phyloP scores from a whole-genome alignment of 176 grass and related monocot genomes.

The Lolium multiflorum region DNA sequence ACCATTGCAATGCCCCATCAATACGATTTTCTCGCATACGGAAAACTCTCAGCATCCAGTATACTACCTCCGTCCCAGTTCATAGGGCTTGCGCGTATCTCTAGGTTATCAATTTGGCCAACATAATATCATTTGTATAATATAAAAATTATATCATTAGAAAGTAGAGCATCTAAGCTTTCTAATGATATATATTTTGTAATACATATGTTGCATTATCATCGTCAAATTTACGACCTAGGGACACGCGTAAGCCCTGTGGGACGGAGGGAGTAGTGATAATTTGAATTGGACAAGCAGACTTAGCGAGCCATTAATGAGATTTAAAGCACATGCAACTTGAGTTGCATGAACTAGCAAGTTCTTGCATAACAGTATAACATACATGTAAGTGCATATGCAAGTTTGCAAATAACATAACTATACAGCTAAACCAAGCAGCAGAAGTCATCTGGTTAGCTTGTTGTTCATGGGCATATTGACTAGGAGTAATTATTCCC shows the following conservation, averaged over 20 bases:
- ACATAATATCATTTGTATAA: too few relatives aligned
- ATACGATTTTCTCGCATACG: not conserved
- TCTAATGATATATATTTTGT: too few relatives aligned
- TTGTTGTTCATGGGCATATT: conserved; percentile 16
- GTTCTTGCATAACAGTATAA: not conserved
- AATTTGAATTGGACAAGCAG: not conserved
- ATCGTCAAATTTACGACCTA: too few relatives aligned
- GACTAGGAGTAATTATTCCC: not conserved
- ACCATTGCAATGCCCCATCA: not conserved
- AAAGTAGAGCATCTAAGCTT: too few relatives aligned
- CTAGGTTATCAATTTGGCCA: too few relatives aligned
- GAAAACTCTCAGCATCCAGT: not conserved
- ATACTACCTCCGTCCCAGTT: too few relatives aligned
- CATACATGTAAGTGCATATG: conserved; percentile 3
- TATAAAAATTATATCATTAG: too few relatives aligned
- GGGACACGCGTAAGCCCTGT: too few relatives aligned
- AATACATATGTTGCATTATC: too few relatives aligned
- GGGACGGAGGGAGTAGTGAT: too few relatives aligned
- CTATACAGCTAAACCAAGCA: conserved; percentile 7
- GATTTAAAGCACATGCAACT: not conserved
- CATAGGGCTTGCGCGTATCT: too few relatives aligned
- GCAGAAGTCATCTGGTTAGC: not conserved
- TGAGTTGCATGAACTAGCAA: conserved; percentile 4
- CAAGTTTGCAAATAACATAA: not conserved
- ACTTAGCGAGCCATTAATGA: not conserved